Evolutionary conservation across 352 stramenopile genomes (phyloP).

Genomic region (Blastocystis sp.): DNA sequence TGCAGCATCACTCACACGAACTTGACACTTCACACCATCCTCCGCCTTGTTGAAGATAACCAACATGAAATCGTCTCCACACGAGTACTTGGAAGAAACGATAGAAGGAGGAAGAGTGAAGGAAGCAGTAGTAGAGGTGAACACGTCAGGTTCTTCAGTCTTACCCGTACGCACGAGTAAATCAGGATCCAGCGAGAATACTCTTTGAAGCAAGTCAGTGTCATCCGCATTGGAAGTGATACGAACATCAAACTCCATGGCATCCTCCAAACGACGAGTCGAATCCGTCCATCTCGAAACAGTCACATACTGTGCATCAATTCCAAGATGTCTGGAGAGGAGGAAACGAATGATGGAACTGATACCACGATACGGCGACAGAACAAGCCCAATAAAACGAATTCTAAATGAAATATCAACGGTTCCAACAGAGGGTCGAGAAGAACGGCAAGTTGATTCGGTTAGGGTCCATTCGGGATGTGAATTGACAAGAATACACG

Average conservation of each 20-base stretch:
- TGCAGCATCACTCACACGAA: neutral
- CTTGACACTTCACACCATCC: neutral
- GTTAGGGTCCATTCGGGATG: neutral
- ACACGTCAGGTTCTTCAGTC: too few species aligned
- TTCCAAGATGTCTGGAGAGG: neutral
- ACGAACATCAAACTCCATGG: too few species aligned
- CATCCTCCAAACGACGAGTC: neutral
- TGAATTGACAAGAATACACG: too few species aligned
- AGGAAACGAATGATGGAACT: neutral
- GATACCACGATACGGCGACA: too few species aligned
- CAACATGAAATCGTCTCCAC: constrained; percentile 10
- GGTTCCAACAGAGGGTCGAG: neutral
- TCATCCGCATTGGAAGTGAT: too few species aligned
- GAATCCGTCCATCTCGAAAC: neutral
- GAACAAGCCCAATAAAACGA: too few species aligned
- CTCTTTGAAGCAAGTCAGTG: too few species aligned
- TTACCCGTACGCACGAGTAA: too few species aligned
- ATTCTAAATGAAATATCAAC: neutral
- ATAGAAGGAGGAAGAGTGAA: too few species aligned
- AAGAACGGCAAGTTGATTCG: neutral
- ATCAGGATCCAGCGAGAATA: too few species aligned
- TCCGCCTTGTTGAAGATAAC: neutral
- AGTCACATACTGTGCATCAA: neutral
- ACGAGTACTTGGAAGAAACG: too few species aligned
- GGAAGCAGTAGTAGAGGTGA: too few species aligned